Evolutionary conservation across 1,139 yeast genomes (phyloP).

Genomic region (Komagataea norvegica): DNA sequence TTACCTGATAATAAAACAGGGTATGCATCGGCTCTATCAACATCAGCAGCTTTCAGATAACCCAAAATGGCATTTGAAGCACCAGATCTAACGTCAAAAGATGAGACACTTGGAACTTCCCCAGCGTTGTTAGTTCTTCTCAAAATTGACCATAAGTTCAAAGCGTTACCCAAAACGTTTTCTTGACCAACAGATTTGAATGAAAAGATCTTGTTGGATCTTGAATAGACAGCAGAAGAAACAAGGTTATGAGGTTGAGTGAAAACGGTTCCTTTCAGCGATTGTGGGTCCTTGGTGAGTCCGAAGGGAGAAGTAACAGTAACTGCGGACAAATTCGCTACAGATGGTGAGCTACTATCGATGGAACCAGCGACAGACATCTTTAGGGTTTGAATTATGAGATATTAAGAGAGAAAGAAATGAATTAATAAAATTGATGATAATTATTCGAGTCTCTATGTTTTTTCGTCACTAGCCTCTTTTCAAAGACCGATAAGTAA

Average conservation of each 20-base stretch:
- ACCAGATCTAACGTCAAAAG: conserved; percentile 76
- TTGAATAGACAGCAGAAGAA: conserved; percentile 60
- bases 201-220: conserved; percentile 62
- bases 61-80: conserved; percentile 81
- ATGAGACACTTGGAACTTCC: conserved; percentile 51
- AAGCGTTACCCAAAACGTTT: conserved; percentile 54
- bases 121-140: conserved; percentile 51
- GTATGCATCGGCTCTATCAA: conserved; percentile 25
- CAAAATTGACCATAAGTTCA: conserved; percentile 59
- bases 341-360: conserved; percentile 16
- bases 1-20: conserved; percentile 63
- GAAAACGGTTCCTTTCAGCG: conserved; percentile 46
- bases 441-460: conserved; percentile 1
- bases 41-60: conserved; percentile 44
- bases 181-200: conserved; percentile 63
- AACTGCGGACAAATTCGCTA: conserved; percentile 31
- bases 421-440: neutral
- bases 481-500: neutral
- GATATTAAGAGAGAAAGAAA: neutral
- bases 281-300: conserved; percentile 50
- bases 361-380: conserved; percentile 22
- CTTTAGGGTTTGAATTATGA: neutral
- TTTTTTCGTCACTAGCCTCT: conserved; percentile 1
- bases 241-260: conserved; percentile 63
- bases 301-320: conserved; percentile 50